Conservation (phyloP, 306 rosid genomes). For the Prosopis cineraria region DNA sequence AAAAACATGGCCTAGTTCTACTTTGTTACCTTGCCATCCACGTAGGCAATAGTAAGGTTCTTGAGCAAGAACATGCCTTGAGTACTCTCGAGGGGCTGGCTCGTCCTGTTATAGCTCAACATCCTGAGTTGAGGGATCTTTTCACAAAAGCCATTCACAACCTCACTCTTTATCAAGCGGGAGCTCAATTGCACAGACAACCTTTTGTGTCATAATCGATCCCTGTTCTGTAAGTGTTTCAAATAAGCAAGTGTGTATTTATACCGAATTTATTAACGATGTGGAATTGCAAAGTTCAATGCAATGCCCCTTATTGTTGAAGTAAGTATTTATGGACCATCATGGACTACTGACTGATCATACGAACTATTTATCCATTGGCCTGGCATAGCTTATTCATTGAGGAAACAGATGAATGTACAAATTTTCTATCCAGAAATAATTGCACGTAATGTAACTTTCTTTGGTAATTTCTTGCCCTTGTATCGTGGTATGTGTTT, state of each 20-base stretch:
- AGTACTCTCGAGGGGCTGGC: conserved; percentile 65
- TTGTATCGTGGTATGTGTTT: neutral
- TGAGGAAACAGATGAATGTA: neutral
- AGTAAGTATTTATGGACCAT: neutral
- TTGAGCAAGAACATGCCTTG: conserved; percentile 75
- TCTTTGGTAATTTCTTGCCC: conserved; percentile 15
- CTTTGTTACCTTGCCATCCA: conserved; percentile 74
- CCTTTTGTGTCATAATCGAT: conserved; percentile 40
- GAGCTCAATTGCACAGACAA: conserved; percentile 74
- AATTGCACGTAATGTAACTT: conserved; percentile 15
- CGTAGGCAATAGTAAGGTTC: conserved; percentile 79
- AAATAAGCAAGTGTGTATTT: conserved; percentile 31
- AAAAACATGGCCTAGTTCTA: conserved; percentile 48
- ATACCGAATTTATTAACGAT: conserved; percentile 4
- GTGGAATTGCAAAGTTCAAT: conserved; percentile 1
- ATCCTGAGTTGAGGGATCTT: conserved; percentile 67
- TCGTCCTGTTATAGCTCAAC: conserved; percentile 60
- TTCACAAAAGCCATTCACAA: conserved; percentile 62
- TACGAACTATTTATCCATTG: neutral
- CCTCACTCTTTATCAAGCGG: conserved; percentile 84
- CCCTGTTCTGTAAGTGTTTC: conserved; percentile 44
- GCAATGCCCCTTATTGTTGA: neutral
- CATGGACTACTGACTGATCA: neutral
- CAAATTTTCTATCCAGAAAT: neutral
- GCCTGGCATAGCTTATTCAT: neutral